phyloP scores from a whole-genome alignment of 495 filamentous ascomycete genomes.

The Hypoxylon cercidicola region DNA sequence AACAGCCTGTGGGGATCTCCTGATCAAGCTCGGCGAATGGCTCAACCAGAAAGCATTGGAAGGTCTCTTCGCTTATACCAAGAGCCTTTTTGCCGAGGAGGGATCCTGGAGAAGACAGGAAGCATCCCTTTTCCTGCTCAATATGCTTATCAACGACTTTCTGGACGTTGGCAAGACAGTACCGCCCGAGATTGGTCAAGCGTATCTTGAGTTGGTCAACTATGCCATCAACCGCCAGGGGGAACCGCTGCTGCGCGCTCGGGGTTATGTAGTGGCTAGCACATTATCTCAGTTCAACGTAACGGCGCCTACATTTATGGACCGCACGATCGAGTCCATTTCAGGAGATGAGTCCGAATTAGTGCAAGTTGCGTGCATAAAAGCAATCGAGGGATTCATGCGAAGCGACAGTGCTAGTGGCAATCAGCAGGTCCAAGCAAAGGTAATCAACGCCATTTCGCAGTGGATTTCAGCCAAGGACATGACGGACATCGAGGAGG shows the following conservation, averaged over 20 bases:
- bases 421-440: slow-evolving; percentile 71
- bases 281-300: slow-evolving; percentile 69
- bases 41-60: slow-evolving; percentile 74
- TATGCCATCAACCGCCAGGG: slow-evolving; percentile 74
- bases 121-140: slow-evolving; percentile 83
- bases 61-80: slow-evolving; percentile 76
- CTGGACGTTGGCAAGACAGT: slow-evolving; percentile 76
- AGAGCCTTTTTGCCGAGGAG: slow-evolving; percentile 68
- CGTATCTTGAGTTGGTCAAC: slow-evolving; percentile 80
- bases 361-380: slow-evolving; percentile 91
- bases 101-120: slow-evolving; percentile 75
- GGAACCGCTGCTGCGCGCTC: slow-evolving; percentile 75
- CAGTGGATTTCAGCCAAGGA: slow-evolving; percentile 81
- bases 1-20: slow-evolving; percentile 87
- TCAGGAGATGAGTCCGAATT: slow-evolving; percentile 80
- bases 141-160: slow-evolving; percentile 81
- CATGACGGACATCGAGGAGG: slow-evolving; percentile 80
- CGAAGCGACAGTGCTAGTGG: slow-evolving; percentile 55
- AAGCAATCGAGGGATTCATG: slow-evolving; percentile 85
- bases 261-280: slow-evolving; percentile 86
- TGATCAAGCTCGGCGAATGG: slow-evolving; percentile 95
- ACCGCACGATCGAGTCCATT: slow-evolving; percentile 79
- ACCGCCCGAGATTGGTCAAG: slow-evolving; percentile 70
- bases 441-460: slow-evolving; percentile 80
- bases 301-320: slow-evolving; percentile 65